These are phyloP conservation scores for Babesia divergens DNA, from an alignment of 169 alveolate genomes.

Conservation along the genomic window DNA sequence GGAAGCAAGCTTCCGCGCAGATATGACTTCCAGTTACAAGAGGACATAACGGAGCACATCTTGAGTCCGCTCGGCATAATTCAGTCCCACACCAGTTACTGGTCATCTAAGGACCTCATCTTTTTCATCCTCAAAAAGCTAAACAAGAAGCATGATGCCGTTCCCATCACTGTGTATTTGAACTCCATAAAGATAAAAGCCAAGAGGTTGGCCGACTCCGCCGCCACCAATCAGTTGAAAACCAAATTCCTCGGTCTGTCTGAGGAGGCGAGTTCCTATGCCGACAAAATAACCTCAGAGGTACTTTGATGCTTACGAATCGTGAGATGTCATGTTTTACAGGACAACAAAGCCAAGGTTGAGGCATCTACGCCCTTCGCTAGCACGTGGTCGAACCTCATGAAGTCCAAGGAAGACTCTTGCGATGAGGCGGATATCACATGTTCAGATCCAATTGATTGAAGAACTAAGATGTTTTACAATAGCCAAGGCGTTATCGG, in stretches of 20 bases:
- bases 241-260: constrained; percentile 39
- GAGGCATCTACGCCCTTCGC: neutral
- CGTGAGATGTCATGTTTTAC: neutral
- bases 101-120: constrained; percentile 78
- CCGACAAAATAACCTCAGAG: constrained; percentile 36
- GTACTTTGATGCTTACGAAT: neutral
- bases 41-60: constrained; percentile 82
- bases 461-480: neutral
- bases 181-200: constrained; percentile 32
- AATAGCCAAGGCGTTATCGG: no score
- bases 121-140: constrained; percentile 69
- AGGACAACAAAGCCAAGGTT: constrained; percentile 15
- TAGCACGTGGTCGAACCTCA: constrained; percentile 11
- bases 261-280: constrained; percentile 41
- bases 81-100: constrained; percentile 80
- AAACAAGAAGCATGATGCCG: constrained; percentile 15
- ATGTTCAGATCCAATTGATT: constrained; percentile 10
- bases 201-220: constrained; percentile 35
- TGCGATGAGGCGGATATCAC: neutral
- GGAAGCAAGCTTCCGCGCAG: constrained; percentile 36
- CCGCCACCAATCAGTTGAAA: constrained; percentile 31
- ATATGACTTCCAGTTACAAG: constrained; percentile 78
- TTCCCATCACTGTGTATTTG: constrained; percentile 42
- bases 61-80: constrained; percentile 79
- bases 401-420: constrained; percentile 2